Conservation (phyloP, 805 yeast species). For the Saccharomycopsis capsularis region DNA sequence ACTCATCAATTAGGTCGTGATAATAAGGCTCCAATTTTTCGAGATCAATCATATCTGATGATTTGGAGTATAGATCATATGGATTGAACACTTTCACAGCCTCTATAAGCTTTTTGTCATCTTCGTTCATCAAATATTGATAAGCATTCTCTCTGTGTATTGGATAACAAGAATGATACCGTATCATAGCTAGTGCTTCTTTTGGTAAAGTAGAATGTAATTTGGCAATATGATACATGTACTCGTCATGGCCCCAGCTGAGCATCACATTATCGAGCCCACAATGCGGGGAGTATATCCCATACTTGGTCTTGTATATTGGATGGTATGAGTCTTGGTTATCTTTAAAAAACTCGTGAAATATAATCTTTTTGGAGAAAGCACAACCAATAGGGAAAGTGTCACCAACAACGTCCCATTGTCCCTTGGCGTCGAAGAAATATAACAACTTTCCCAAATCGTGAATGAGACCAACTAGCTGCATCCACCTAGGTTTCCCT, state of each 20-base stretch:
- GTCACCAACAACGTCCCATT: conserved; percentile 79
- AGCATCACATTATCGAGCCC: conserved; percentile 66
- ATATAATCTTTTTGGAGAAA: conserved; percentile 52
- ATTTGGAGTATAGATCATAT: conserved; percentile 62
- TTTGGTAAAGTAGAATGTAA: conserved; percentile 55
- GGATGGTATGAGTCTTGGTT: conserved; percentile 62
- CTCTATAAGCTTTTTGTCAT: conserved; percentile 51
- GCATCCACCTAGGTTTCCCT: conserved; percentile 70
- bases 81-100: conserved; percentile 63
- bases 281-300: conserved; percentile 56
- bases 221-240: conserved; percentile 67
- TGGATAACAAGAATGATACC: conserved; percentile 71
- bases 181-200: conserved; percentile 65
- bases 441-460: conserved; percentile 64
- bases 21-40: conserved; percentile 52
- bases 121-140: conserved; percentile 53
- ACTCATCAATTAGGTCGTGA: conserved; percentile 57
- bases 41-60: conserved; percentile 42
- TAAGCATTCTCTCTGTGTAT: conserved; percentile 71
- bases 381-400: conserved; percentile 72
- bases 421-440: conserved; percentile 66
- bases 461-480: conserved; percentile 63
- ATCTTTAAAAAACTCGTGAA: conserved; percentile 49
- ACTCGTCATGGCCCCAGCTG: conserved; percentile 77
- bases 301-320: conserved; percentile 56